These are phyloP conservation scores for Yamadazyma epiphylla DNA, from an alignment of 1,139 yeast genomes.

Conservation along the genomic window DNA sequence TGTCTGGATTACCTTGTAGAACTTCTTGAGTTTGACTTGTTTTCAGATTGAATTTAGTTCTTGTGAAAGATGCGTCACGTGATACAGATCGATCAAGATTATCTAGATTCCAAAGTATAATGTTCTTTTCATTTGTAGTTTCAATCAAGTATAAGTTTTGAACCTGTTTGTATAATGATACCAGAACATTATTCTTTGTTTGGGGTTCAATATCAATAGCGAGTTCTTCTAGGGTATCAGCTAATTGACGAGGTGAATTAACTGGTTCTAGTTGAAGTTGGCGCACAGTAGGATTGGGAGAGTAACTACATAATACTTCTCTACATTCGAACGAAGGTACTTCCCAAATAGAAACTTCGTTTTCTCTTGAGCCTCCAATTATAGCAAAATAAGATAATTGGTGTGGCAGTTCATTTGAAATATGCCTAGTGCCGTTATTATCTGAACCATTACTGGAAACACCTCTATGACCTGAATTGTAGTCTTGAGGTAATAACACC, in stretches of 20 bases:
- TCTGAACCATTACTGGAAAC: too few species aligned
- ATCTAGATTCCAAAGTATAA: slow-evolving; percentile 31
- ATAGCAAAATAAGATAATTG: slow-evolving; percentile 25
- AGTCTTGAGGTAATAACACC: slow-evolving; percentile 7
- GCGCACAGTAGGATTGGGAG: slow-evolving; percentile 5
- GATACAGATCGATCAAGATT: slow-evolving; percentile 23
- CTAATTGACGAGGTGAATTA: slow-evolving; percentile 5
- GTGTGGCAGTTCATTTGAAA: too few species aligned
- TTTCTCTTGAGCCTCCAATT: slow-evolving; percentile 38
- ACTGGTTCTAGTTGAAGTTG: slow-evolving; percentile 10
- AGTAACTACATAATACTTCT: slow-evolving; percentile 36
- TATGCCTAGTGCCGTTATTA: too few species aligned
- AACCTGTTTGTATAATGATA: slow-evolving; percentile 7
- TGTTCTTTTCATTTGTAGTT: slow-evolving; percentile 23
- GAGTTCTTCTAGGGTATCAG: slow-evolving; percentile 9
- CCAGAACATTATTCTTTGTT: slow-evolving; percentile 1
- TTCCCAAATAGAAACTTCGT: slow-evolving; percentile 71
- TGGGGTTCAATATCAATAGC: slow-evolving; percentile 8
- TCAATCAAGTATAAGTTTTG: slow-evolving; percentile 15
- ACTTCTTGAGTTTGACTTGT: too few species aligned
- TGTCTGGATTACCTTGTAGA: slow-evolving; percentile 24
- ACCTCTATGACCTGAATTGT: slow-evolving; percentile 1
- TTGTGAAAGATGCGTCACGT: too few species aligned
- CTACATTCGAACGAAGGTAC: slow-evolving; percentile 62
- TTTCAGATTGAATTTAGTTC: too few species aligned